phyloP scores from a whole-genome alignment of 331 rosid genomes.

The Cucumis variabilis region DNA sequence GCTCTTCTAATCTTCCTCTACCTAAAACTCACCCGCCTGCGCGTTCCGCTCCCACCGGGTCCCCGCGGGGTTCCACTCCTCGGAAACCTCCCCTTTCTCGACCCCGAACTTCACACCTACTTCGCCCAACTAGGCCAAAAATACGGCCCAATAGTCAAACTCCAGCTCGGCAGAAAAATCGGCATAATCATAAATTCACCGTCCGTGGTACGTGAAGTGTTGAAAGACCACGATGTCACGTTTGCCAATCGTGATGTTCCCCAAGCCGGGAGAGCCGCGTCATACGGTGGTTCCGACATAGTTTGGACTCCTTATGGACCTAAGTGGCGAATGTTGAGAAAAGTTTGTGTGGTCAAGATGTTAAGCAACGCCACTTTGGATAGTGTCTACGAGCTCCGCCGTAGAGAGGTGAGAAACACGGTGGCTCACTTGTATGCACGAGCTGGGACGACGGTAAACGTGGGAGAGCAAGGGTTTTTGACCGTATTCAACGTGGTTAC shows the following conservation, averaged over 20 bases:
- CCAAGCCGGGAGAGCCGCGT: slow-evolving; percentile 35
- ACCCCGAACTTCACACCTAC: slow-evolving; percentile 78
- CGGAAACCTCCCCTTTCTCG: slow-evolving; percentile 71
- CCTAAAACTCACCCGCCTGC: neutral
- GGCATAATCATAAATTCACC: slow-evolving; percentile 60
- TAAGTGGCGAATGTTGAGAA: slow-evolving; percentile 85
- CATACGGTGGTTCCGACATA: slow-evolving; percentile 65
- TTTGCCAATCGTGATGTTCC: slow-evolving; percentile 89
- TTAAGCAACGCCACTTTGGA: slow-evolving; percentile 67
- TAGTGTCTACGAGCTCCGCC: slow-evolving; percentile 61
- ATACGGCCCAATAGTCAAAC: slow-evolving; percentile 68
- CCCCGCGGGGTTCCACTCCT: slow-evolving; percentile 68
- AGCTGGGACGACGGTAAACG: slow-evolving; percentile 53
- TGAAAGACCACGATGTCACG: slow-evolving; percentile 66
- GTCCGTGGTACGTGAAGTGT: slow-evolving; percentile 56
- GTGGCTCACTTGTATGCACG: slow-evolving; percentile 39
- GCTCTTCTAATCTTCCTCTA: slow-evolving; percentile 27
- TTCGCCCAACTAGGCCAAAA: slow-evolving; percentile 49
- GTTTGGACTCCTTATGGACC: slow-evolving; percentile 74
- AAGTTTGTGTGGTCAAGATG: slow-evolving; percentile 72
- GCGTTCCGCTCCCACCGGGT: slow-evolving; percentile 58
- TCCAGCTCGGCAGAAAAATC: slow-evolving; percentile 61
- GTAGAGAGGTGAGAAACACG: slow-evolving; percentile 51
- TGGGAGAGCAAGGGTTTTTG: slow-evolving; percentile 71
- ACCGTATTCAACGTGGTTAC: slow-evolving; percentile 66